Evolutionary conservation across 192 early-diverging fungal genomes (phyloP), one percentile per base, ranked within the genome.

Genomic region (Paraglomus occultum): DNA sequence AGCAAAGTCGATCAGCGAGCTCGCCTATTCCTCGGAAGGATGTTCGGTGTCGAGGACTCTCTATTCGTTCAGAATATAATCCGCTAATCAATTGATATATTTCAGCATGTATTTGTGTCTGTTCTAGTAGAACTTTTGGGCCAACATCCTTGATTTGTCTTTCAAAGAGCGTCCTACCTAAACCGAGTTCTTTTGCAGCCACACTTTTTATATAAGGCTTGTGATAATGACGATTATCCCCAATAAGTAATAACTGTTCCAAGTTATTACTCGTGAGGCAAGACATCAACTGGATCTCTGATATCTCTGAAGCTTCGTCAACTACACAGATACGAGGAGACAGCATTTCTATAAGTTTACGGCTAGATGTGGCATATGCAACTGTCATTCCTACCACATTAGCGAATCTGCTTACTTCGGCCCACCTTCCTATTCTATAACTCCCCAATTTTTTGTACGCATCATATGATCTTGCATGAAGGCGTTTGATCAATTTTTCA

Each of bases 341-440:
- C 0, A 76, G 50, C 0, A 18, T 49, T 0, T 18, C 11, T n/a
- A 78, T 15, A 20, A 76, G 57, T 20, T 72, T 69, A 18, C 51
- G 74, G 59, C 73, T 46, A 2, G 55, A 17, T 5, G 61, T 38
- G 4, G 77, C 77, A 64, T 76, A 76, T 22, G 53, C 60, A 2
- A 71, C 40, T 0, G 77, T 78, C 64, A 78, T 76, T 2, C 74
- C 77, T 9, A 78, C 54, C 6, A 78, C 47, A 5, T 60, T 63
- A n/a, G 31, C 66, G 6, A 76, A 78, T 12, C 50, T 48, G 31
- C 70, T 57, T 1, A 49, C 47, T 10, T 53, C 48, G 4, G 31
- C 14, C 70, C 70, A 73, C 11, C 59, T 53, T 4, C 58, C 18
- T 5, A 54, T 8, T 15, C 63, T 46, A 18, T 31, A 23, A 22